phyloP scores from a whole-genome alignment of 164 flowering plant genomes.

The Malania oleifera region DNA sequence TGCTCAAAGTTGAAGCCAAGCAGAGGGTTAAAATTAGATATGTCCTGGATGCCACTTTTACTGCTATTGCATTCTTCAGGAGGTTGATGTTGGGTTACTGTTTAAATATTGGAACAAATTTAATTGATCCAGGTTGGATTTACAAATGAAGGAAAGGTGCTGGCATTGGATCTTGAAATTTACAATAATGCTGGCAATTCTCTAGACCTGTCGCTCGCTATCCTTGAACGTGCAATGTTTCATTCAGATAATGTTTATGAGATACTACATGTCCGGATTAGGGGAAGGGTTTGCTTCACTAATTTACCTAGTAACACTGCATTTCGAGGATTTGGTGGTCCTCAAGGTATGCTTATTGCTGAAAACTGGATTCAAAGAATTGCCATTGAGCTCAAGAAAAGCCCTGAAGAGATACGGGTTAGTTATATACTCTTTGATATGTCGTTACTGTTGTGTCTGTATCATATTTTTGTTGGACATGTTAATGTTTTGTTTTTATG shows the following conservation, averaged over 20 bases:
- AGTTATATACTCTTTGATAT: constrained; percentile 3
- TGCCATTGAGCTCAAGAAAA: constrained; percentile 67
- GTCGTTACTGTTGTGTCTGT: neutral
- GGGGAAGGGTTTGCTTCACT: constrained; percentile 84
- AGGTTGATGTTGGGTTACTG: neutral
- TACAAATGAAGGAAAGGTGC: constrained; percentile 76
- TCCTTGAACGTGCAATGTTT: constrained; percentile 95
- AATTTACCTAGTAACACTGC: constrained; percentile 94
- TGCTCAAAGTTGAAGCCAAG: neutral
- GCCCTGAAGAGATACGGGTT: constrained; percentile 86
- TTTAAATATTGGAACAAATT: neutral
- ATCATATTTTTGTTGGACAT: no score
- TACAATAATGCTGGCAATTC: constrained; percentile 96
- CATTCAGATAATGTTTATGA: constrained; percentile 95
- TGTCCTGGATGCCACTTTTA: no score
- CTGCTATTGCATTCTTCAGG: neutral
- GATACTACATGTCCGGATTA: constrained; percentile 71
- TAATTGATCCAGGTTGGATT: constrained; percentile 70
- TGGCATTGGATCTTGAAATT: constrained; percentile 84
- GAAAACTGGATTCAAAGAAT: constrained; percentile 96
- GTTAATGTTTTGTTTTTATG: no score
- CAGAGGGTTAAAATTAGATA: neutral
- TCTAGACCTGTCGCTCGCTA: constrained; percentile 67
- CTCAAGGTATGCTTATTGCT: constrained; percentile 92
- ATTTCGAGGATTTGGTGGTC: constrained; percentile 97